A percentile compares a stretch with the other conserved stretches of the same genome.
Evolutionary conservation across 208 protist species (phyloP).

Genomic region (Perkinsela sp.): DNA sequence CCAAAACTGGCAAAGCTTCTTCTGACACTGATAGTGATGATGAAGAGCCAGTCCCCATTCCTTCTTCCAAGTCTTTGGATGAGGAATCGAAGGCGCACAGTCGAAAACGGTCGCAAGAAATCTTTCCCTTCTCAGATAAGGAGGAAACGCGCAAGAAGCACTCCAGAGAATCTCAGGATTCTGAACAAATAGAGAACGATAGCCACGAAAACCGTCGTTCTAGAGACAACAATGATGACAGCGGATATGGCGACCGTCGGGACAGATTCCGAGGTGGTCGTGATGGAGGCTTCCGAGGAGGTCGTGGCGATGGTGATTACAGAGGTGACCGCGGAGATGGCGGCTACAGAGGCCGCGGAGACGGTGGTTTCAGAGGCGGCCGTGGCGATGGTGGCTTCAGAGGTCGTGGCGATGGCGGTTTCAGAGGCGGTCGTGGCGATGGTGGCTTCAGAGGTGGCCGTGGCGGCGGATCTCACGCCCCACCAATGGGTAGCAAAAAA

Average conservation of each 20-base stretch:
- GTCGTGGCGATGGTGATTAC: no score
- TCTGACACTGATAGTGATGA: neutral
- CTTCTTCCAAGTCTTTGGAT: neutral
- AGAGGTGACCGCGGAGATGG: neutral
- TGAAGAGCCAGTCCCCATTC: neutral
- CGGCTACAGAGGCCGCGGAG: no score
- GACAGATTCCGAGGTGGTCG: neutral
- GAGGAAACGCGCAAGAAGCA: no score
- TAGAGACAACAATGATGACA: neutral
- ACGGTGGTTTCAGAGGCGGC: no score
- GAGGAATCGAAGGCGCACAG: neutral
- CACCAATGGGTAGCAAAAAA: neutral
- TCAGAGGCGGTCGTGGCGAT: neutral
- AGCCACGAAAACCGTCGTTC: neutral
- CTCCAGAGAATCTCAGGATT: neutral
- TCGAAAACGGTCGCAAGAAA: neutral
- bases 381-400: neutral
- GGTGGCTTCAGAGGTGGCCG: neutral
- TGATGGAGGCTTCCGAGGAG: neutral
- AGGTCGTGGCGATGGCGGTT: neutral
- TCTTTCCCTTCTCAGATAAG: neutral
- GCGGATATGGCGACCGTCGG: neutral
- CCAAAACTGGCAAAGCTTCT: neutral
- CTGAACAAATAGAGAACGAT: neutral
- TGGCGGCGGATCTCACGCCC: neutral